Base-by-base conservation (phyloP, 2,329 filamentous ascomycete genomes). In the Diaporthe sp. region DNA sequence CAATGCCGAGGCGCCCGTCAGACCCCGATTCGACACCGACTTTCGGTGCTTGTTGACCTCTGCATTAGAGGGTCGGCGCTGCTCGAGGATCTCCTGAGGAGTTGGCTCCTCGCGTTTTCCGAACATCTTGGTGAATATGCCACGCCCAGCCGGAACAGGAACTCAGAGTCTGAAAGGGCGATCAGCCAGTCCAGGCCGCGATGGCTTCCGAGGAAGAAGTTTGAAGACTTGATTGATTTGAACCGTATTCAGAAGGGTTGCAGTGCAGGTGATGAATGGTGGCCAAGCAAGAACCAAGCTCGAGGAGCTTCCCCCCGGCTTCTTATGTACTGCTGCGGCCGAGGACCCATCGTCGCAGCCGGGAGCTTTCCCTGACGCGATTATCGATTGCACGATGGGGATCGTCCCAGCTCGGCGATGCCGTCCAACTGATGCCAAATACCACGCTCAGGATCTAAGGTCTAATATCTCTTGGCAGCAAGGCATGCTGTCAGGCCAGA, bases 1-100 rank as follows among this genome's bases (percentile, higher is more conserved):
- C 47, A 75, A 47, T 74, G 77, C 75, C 10, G 78, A 78, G 42
- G 77, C 78, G n/a, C 78, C 78, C 0, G 78, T 78, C 42, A 78
- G 59, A 10, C 77, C 78, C 56, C 69, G 75, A 42, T 79, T 78
- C 22, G 76, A 77, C 19, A 78, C 78, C 25, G 74, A 73, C 59
- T 75, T 74, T 32, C 73, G 73, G 37, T 76, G 77, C 3, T 71
- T 61, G 47, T 78, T 50, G 19, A 77, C 77, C 47, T 79, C 78
- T 19, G 51, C 56, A 32, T 75, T 75, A 58, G 73, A 76, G 37
- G 77, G 77, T 30, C 63, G 75, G 35, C 71, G 74, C 63, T 78
- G 78, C 13, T 76, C 72, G 47, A 70, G 70, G 58, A 78, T 77
- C 61, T 78, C 77, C 25, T 74, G 35, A 8, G 74, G 63, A 42